These are phyloP conservation scores for Kwoniella botswanensis DNA, from an alignment of 768 basidiomycete species.

Conservation along the genomic window DNA sequence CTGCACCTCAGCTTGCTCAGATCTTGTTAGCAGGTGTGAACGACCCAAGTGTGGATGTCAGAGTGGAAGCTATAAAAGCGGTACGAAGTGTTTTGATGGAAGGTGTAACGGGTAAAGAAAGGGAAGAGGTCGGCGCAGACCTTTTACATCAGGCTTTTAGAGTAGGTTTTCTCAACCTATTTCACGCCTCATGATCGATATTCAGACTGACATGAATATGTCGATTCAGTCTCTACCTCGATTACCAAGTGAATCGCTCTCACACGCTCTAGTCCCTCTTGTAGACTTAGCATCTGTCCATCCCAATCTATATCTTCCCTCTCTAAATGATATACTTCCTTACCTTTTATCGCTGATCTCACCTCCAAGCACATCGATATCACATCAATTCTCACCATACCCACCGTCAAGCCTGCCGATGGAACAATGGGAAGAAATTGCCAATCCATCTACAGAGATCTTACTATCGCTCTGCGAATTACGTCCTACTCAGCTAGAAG, in stretches of 20 bases:
- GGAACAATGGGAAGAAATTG: constrained; percentile 72
- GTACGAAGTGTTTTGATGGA: constrained; percentile 40
- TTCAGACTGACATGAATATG: too few relatives aligned
- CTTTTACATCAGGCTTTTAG: constrained; percentile 40
- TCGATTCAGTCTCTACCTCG: constrained; percentile 25
- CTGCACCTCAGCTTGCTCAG: constrained; percentile 41
- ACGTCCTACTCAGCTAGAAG: constrained; percentile 75
- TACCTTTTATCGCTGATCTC: constrained; percentile 36
- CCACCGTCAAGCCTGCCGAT: constrained; percentile 46
- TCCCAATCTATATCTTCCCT: constrained; percentile 35
- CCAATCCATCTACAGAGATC: constrained; percentile 78
- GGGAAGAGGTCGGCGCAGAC: constrained; percentile 37
- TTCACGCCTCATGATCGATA: not conserved
- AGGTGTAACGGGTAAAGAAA: constrained; percentile 39
- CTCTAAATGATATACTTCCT: constrained; percentile 27
- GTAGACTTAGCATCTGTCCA: constrained; percentile 47
- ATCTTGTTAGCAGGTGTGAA: constrained; percentile 47
- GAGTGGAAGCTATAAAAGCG: constrained; percentile 50
- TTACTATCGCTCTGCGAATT: constrained; percentile 82
- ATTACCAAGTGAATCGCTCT: constrained; percentile 34
- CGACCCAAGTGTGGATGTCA: constrained; percentile 47
- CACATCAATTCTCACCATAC: constrained; percentile 33
- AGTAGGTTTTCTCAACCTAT: constrained; percentile 23
- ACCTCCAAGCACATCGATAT: constrained; percentile 23
- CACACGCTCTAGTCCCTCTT: constrained; percentile 38